phyloP scores from a whole-genome alignment of 2,329 filamentous ascomycete genomes.

The Microsporum canis region DNA sequence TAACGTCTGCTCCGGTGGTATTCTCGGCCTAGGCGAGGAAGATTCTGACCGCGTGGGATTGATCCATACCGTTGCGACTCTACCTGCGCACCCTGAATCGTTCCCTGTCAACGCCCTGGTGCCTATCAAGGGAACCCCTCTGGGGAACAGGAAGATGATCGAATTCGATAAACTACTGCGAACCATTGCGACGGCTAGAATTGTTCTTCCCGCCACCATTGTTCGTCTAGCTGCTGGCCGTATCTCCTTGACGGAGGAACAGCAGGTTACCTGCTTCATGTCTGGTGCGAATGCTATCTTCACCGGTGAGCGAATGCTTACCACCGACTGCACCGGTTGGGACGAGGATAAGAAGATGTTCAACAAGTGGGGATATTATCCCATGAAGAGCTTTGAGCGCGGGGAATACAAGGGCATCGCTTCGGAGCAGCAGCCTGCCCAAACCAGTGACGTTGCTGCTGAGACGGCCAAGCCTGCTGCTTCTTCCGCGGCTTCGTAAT shows the following conservation, averaged over 20 bases:
- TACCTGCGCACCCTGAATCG: conserved; percentile 74
- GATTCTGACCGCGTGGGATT: conserved; percentile 70
- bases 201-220: conserved; percentile 75
- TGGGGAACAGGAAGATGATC: conserved; percentile 62
- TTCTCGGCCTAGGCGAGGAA: conserved; percentile 72
- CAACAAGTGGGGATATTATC: conserved; percentile 65
- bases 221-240: conserved; percentile 77
- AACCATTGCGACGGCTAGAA: conserved; percentile 70
- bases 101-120: conserved; percentile 88
- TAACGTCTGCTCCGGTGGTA: conserved; percentile 82
- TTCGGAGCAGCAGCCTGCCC: neutral
- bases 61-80: conserved; percentile 67
- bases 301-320: conserved; percentile 91
- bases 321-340: conserved; percentile 83
- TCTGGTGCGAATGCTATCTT: conserved; percentile 91
- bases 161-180: conserved; percentile 68
- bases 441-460: neutral
- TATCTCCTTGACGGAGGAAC: conserved; percentile 74
- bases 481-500: neutral
- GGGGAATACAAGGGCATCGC: conserved; percentile 9
- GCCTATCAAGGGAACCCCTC: conserved; percentile 77
- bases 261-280: conserved; percentile 82
- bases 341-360: conserved; percentile 81
- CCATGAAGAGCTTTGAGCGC: conserved; percentile 55
- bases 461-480: neutral